These are phyloP conservation scores for Boehmeria nivea DNA, from an alignment of 306 rosid species.

Conservation along the genomic window DNA sequence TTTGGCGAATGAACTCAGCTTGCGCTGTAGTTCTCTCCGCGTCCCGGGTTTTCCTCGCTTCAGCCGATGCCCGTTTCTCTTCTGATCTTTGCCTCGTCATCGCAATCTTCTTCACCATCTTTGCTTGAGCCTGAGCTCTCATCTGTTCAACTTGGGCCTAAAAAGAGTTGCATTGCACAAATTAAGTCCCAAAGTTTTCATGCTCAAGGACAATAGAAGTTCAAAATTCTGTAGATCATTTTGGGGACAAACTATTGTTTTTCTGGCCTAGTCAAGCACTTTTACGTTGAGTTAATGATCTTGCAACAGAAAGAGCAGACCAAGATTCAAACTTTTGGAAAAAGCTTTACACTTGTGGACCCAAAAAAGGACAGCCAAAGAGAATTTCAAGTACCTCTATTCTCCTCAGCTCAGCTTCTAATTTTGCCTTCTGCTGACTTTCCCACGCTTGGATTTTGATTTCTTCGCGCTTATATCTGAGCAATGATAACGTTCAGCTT, in stretches of 20 bases:
- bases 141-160: conserved; percentile 83
- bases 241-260: background rate
- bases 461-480: conserved; percentile 83
- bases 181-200: background rate
- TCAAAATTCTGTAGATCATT: background rate
- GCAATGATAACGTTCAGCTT: conserved; percentile 13
- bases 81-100: conserved; percentile 84
- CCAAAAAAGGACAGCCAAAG: no score
- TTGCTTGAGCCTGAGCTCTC: conserved; percentile 78
- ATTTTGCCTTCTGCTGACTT: conserved; percentile 70
- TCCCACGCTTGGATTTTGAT: conserved; percentile 97
- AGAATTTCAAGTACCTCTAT: conserved; percentile 81
- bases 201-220: background rate
- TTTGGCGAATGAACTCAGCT: conserved; percentile 72
- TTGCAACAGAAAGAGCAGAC: background rate
- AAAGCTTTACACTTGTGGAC: no score
- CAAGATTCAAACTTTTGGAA: background rate
- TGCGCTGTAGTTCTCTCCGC: conserved; percentile 73
- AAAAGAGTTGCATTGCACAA: background rate
- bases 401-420: conserved; percentile 82
- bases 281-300: background rate
- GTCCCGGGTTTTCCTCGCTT: conserved; percentile 52
- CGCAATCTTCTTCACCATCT: conserved; percentile 72
- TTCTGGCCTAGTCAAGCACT: background rate
- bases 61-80: conserved; percentile 71